A percentile compares a stretch with the other conserved stretches of the same genome.
Evolutionary conservation across 305 asterid genomes (phyloP).

Genomic region (Fraxinus velutina): DNA sequence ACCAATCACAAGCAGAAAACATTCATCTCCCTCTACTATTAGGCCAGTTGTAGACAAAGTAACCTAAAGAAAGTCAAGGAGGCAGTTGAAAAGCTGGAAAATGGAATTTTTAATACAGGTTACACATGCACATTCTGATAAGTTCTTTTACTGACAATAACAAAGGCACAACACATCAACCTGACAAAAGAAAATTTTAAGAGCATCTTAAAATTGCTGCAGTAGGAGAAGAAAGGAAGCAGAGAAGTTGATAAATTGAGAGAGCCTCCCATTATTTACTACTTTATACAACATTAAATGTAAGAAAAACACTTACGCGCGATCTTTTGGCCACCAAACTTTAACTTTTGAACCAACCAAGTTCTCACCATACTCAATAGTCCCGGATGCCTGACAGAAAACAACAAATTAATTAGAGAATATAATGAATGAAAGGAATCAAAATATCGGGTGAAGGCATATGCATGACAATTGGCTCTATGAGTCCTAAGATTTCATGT

Average conservation of each 20-base stretch:
- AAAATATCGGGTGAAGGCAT: neutral
- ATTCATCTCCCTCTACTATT: neutral
- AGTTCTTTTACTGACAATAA: neutral
- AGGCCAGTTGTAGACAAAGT: neutral
- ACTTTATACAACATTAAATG: neutral
- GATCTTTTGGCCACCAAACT: conserved; percentile 93
- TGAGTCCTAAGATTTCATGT: neutral
- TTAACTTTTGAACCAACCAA: conserved; percentile 73
- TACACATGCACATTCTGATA: neutral
- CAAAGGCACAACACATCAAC: neutral
- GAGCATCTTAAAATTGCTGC: neutral
- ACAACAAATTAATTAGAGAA: conserved; percentile 17
- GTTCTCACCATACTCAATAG: conserved; percentile 39
- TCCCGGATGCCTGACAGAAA: conserved; percentile 52
- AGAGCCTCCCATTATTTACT: conserved; percentile 6
- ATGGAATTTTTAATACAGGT: neutral
- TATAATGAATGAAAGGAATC: neutral
- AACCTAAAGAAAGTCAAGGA: neutral
- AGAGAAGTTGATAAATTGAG: conserved; percentile 1
- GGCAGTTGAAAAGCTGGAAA: neutral
- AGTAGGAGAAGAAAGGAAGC: neutral
- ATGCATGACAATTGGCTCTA: conserved; percentile 19
- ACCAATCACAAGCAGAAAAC: conserved; percentile 19
- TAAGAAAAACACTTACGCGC: conserved; percentile 46
- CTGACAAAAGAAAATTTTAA: neutral